Evolutionary conservation across 192 early-diverging fungal species (phyloP).

Genomic region (Entomortierella parvispora): DNA sequence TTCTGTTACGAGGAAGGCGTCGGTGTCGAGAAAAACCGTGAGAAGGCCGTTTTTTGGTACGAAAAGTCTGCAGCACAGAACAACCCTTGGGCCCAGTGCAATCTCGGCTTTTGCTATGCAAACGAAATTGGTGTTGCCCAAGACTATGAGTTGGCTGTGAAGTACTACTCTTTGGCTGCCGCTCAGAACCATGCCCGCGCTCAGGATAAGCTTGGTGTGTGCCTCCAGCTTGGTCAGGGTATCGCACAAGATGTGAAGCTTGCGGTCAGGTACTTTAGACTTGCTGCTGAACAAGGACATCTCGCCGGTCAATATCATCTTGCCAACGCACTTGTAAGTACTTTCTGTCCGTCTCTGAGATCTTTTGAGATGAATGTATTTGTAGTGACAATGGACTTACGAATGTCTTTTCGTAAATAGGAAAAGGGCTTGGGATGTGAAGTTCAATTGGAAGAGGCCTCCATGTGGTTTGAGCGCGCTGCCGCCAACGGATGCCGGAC

Average conservation of each 20-base stretch:
- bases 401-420: no score
- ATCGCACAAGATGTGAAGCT: constrained; percentile 56
- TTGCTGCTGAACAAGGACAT: constrained; percentile 66
- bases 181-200: constrained; percentile 74
- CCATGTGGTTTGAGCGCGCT: constrained; percentile 54
- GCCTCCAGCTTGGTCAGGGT: constrained; percentile 65
- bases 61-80: constrained; percentile 68
- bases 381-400: no score
- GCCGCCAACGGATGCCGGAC: constrained; percentile 60
- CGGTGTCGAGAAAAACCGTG: constrained; percentile 60
- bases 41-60: constrained; percentile 67
- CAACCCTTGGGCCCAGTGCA: constrained; percentile 83
- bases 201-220: constrained; percentile 77
- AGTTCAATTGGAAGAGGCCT: constrained; percentile 50
- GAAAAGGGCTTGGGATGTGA: constrained; percentile 57
- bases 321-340: constrained; percentile 55
- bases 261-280: constrained; percentile 59
- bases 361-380: background rate
- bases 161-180: constrained; percentile 74
- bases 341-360: background rate
- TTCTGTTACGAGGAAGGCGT: constrained; percentile 80
- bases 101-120: constrained; percentile 75
- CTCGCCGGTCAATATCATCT: constrained; percentile 59
- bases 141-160: constrained; percentile 69
- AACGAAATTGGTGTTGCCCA: constrained; percentile 72